Conservation (phyloP, 2,329 filamentous ascomycete genomes). For the Pseudogymnoascus sp. region DNA sequence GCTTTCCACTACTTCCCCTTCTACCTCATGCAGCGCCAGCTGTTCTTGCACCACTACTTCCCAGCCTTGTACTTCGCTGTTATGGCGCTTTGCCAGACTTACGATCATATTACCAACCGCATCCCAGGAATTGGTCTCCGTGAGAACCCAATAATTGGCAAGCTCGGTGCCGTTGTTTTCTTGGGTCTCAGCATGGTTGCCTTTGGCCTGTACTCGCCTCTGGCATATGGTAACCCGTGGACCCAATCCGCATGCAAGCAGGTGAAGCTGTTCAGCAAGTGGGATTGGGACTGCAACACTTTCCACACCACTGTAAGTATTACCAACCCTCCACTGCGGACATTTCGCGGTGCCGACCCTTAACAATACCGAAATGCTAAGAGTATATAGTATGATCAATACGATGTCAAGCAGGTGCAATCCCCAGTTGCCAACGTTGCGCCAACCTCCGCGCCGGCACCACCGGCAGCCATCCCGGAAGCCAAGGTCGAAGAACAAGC, state of each 20-base stretch:
- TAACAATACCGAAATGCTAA: neutral
- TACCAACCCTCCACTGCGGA: conserved; percentile 9
- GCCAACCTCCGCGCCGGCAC: conserved; percentile 24
- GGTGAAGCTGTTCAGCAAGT: conserved; percentile 79
- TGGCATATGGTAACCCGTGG: conserved; percentile 92
- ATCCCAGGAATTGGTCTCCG: conserved; percentile 62
- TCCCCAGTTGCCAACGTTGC: conserved; percentile 14
- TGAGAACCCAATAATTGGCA: conserved; percentile 67
- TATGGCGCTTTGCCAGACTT: conserved; percentile 79
- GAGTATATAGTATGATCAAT: neutral
- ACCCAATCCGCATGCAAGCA: conserved; percentile 80
- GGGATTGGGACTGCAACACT: conserved; percentile 98
- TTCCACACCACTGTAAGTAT: conserved; percentile 79
- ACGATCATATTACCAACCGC: conserved; percentile 76
- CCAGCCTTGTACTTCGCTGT: conserved; percentile 94
- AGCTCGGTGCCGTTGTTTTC: conserved; percentile 66
- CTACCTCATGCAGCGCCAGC: conserved; percentile 94
- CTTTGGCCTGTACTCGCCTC: conserved; percentile 79
- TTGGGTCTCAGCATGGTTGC: conserved; percentile 66
- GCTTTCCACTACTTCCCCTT: conserved; percentile 99
- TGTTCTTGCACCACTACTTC: conserved; percentile 98
- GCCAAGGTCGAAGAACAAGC: conserved; percentile 17
- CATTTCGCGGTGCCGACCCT: neutral
- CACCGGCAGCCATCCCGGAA: conserved; percentile 19
- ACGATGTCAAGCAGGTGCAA: neutral